Evolutionary conservation across 2,329 filamentous ascomycete species (phyloP).

Genomic region (Colletotrichum sp.): DNA sequence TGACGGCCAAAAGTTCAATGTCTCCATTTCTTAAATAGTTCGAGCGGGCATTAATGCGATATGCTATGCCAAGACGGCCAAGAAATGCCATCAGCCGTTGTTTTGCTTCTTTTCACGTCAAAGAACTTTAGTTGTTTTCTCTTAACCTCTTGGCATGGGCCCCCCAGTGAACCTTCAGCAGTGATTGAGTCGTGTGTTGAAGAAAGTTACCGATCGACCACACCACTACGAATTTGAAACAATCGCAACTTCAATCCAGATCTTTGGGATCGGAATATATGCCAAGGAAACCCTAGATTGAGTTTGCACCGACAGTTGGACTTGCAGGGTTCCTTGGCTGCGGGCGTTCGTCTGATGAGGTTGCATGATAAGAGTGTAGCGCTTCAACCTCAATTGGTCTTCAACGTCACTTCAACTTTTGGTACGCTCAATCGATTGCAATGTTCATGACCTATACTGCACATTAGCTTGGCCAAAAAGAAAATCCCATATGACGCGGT

Average conservation of each 20-base stretch:
- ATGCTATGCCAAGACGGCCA: neutral
- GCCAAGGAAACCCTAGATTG: neutral
- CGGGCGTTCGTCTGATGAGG: neutral
- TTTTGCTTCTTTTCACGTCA: neutral
- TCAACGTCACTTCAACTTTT: neutral
- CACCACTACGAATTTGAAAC: neutral
- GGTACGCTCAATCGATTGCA: neutral
- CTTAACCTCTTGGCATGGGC: neutral
- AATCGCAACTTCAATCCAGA: neutral
- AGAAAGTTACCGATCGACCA: neutral
- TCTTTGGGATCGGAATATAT: neutral
- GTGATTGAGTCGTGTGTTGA: neutral
- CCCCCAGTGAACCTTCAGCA: neutral
- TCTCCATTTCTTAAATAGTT: neutral
- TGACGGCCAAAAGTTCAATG: neutral
- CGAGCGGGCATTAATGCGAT: neutral
- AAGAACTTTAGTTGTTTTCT: neutral
- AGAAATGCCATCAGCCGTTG: neutral
- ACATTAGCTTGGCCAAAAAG: neutral
- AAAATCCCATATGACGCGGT: neutral
- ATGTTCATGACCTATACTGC: neutral
- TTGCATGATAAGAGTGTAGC: neutral
- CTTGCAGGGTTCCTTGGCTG: neutral
- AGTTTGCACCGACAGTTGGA: neutral
- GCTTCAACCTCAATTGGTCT: neutral